phyloP scores from a whole-genome alignment of 257 asterid species.

The Anisodus acutangulus region DNA sequence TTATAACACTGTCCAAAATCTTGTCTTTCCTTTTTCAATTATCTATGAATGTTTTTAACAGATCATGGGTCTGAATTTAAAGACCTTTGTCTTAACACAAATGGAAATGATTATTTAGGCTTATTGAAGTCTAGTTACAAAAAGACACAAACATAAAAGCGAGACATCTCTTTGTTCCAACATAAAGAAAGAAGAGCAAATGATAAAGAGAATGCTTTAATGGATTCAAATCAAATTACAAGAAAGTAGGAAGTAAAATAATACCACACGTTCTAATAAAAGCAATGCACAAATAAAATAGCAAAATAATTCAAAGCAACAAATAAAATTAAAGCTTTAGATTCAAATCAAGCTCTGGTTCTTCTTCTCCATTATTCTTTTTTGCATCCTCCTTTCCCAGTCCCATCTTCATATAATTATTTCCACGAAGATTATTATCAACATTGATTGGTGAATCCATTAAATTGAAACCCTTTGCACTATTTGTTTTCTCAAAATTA shows the following conservation, averaged over 20 bases:
- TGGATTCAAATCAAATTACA: not conserved
- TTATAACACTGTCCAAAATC: not conserved
- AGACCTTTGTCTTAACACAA: not conserved
- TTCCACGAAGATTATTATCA: not conserved
- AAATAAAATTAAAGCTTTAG: not conserved
- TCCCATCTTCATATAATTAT: not conserved
- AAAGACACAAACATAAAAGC: not conserved
- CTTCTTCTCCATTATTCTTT: not conserved
- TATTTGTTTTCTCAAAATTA: not conserved
- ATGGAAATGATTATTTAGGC: not conserved
- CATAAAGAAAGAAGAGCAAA: not conserved
- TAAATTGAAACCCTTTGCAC: not conserved
- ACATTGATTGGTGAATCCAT: not conserved
- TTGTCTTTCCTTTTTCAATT: not conserved
- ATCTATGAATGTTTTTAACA: not conserved
- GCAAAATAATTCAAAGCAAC: not conserved
- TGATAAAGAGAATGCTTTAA: not conserved
- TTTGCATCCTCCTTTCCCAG: not conserved
- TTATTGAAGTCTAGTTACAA: not conserved
- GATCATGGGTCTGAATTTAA: not conserved
- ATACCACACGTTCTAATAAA: not conserved
- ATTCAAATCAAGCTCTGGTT: not conserved
- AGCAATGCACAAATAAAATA: not conserved
- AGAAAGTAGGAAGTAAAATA: not conserved
- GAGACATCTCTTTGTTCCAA: not conserved